phyloP scores from a whole-genome alignment of 371 early-diverging fungal species.

The Nematocida homosporus region DNA sequence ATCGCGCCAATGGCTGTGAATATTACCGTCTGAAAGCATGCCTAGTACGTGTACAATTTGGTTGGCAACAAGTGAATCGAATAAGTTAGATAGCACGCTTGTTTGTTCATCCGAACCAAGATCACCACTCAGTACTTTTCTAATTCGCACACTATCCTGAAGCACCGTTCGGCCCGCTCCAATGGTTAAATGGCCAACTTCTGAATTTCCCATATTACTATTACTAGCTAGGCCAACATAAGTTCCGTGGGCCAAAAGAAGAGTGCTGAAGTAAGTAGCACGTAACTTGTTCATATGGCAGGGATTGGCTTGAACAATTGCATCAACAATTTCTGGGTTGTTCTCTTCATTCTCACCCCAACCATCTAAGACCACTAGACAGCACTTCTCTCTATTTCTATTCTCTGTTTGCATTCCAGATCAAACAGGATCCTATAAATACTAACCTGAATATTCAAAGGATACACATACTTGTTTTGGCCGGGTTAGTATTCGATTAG shows the following conservation, averaged over 20 bases:
- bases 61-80: conserved; percentile 68
- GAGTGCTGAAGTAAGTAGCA: conserved; percentile 61
- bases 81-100: conserved; percentile 1
- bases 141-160: conserved; percentile 72
- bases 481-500: too few species aligned
- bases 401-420: too few species aligned
- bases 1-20: conserved; percentile 93
- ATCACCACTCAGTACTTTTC: conserved; percentile 72
- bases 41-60: conserved; percentile 81
- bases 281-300: conserved; percentile 47
- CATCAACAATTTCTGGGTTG: conserved; percentile 42
- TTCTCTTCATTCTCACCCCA: conserved; percentile 60
- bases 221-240: conserved; percentile 87
- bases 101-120: conserved; percentile 68
- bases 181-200: conserved; percentile 98
- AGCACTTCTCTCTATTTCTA: conserved; percentile 56
- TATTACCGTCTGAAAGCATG: conserved; percentile 89
- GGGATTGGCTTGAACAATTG: conserved; percentile 23
- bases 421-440: too few species aligned
- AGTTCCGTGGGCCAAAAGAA: conserved; percentile 84
- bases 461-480: too few species aligned
- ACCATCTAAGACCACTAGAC: conserved; percentile 68
- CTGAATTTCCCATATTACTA: conserved; percentile 96
- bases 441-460: too few species aligned
- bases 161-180: conserved; percentile 95